Percentiles rank a stretch among this genome's conserved stretches.
These are phyloP conservation scores for Aspergillus nanangensis DNA, from an alignment of 495 filamentous ascomycete species.

Conservation along the genomic window DNA sequence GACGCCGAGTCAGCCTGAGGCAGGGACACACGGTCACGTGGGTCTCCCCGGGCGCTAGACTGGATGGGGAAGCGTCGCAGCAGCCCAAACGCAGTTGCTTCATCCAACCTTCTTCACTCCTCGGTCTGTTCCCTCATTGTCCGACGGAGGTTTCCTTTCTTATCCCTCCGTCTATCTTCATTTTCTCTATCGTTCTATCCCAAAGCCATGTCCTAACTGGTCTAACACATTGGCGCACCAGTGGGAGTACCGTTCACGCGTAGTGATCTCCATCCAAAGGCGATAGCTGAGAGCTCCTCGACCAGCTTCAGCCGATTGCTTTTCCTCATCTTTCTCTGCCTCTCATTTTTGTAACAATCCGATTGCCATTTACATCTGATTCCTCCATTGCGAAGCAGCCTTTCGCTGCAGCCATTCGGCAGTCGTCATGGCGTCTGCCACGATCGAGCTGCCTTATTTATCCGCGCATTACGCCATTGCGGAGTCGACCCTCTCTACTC, in stretches of 20 bases:
- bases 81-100: neutral
- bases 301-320: too few species aligned
- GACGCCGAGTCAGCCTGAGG: neutral
- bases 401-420: constrained; percentile 12
- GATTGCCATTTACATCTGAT: too few species aligned
- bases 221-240: too few species aligned
- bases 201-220: constrained; percentile 16
- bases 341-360: too few species aligned
- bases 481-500: constrained; percentile 57
- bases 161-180: constrained; percentile 2
- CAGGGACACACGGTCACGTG: neutral
- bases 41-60: neutral
- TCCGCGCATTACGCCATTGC: constrained; percentile 70
- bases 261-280: too few species aligned
- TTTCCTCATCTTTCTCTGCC: too few species aligned
- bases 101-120: too few species aligned
- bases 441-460: constrained; percentile 71
- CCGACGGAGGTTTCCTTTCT: constrained; percentile 5
- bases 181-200: neutral
- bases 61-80: neutral
- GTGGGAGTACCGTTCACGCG: too few species aligned
- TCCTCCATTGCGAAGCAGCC: constrained; percentile 11
- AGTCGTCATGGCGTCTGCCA: constrained; percentile 67
- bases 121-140: too few species aligned
- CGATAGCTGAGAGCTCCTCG: too few species aligned